phyloP scores from a whole-genome alignment of 306 rosid species.

The Delonix regia region DNA sequence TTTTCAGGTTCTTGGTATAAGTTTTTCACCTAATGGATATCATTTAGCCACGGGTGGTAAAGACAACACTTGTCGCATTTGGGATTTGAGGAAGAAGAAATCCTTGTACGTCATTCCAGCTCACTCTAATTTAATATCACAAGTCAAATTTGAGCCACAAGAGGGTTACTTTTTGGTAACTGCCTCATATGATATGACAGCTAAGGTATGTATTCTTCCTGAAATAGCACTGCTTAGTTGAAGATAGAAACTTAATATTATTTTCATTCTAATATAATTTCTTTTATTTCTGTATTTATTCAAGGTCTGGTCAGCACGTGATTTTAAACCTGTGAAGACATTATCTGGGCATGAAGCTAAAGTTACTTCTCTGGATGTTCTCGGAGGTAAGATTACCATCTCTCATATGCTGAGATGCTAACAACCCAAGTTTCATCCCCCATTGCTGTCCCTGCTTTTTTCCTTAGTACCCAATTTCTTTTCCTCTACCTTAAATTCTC shows the following conservation, averaged over 20 bases:
- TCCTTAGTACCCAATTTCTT: background rate
- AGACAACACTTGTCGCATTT: constrained; percentile 88
- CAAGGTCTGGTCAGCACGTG: constrained; percentile 95
- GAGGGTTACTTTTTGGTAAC: constrained; percentile 97
- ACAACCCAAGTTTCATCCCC: background rate
- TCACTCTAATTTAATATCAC: constrained; percentile 86
- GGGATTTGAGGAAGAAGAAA: constrained; percentile 95
- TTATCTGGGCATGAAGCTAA: constrained; percentile 94
- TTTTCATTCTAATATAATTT: constrained; percentile 29
- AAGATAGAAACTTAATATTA: constrained; percentile 10
- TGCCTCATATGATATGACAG: constrained; percentile 91
- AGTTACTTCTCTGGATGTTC: constrained; percentile 81
- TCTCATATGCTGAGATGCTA: background rate
- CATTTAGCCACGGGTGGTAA: constrained; percentile 92
- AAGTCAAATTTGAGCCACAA: constrained; percentile 92
- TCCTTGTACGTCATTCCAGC: constrained; percentile 89
- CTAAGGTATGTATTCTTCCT: constrained; percentile 64
- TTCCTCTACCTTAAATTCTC: background rate
- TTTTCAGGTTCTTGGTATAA: constrained; percentile 79
- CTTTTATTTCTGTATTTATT: constrained; percentile 31
- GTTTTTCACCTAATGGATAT: constrained; percentile 89
- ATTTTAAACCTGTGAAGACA: constrained; percentile 89
- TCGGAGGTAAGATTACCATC: constrained; percentile 62
- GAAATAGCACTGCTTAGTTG: constrained; percentile 23
- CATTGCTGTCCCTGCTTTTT: background rate